Base-by-base conservation (phyloP, 2,329 filamentous ascomycete genomes). In the Fusarium nanum region DNA sequence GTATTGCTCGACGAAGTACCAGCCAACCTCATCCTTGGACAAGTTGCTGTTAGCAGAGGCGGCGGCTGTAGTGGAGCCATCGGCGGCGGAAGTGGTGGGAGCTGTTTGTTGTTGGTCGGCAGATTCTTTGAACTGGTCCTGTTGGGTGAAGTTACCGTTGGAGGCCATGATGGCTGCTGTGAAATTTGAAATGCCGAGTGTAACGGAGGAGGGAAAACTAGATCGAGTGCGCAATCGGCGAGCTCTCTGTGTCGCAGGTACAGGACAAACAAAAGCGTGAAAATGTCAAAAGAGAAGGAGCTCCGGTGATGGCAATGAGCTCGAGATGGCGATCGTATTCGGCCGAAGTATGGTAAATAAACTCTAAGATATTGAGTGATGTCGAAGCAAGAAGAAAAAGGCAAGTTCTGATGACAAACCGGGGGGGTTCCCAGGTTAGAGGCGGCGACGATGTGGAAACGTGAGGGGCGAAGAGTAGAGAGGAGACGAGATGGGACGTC, bases 1-100 rank as follows among this genome's bases (percentile, higher is more conserved):
- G 87, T 98, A 99, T 83, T 97, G 94, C 88, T 98, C 94, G 63
- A 99, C 96, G 76, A 99, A 99, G 85, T 95, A 98, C 96, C 96
- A 99, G 82, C 94, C 96, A 74, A 99, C 94, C 84, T 98, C 93
- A 80, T 97, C 94, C 85, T 97, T 98, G 76, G 86, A 85, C 42
- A 89, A 82, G 75, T 87, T 85, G 78, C 78, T 83, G 75, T 80
- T 83, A 59, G 77, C 72, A 68, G 76, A 74, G 66, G 76, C 72
- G 65, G 78, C 70, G 46, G 79, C 70, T 44, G 68, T 66, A 45
- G 63, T 52, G 47, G 79, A 75, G 64, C 78, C 57, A 45, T 74
- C 72, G 50, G 70, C 74, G 59, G 79, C 79, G 42, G 59, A 52
- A 64, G 76, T 75, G 50, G 80, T 63, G 80, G 74, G 62, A 81